These are phyloP conservation scores for Colletotrichum aenigma DNA, from an alignment of 2,329 filamentous ascomycete genomes.

Conservation along the genomic window DNA sequence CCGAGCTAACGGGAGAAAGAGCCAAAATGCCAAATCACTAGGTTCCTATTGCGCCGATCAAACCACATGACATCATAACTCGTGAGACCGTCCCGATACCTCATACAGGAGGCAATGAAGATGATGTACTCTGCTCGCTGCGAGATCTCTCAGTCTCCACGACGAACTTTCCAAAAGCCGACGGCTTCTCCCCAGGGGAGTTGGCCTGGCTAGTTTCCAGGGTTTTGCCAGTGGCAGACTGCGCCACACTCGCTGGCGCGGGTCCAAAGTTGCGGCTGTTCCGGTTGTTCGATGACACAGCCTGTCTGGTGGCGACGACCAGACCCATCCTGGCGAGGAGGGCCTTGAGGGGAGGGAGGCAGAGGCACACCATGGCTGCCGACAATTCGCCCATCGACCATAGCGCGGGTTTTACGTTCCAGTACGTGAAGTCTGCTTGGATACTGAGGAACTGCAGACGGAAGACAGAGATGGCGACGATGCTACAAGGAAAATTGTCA, in stretches of 20 bases:
- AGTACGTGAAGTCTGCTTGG: constrained; percentile 21
- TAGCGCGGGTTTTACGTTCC: constrained; percentile 25
- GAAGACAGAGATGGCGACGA: constrained; percentile 26
- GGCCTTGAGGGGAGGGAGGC: constrained; percentile 23
- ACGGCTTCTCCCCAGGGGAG: neutral
- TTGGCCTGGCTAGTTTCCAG: neutral
- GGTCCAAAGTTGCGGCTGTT: neutral
- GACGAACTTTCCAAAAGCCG: neutral
- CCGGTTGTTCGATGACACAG: neutral
- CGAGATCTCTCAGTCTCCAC: neutral
- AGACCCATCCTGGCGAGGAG: neutral
- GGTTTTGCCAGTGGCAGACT: neutral
- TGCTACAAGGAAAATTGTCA: neutral
- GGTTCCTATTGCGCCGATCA: neutral
- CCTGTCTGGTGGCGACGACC: neutral
- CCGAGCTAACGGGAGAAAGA: neutral
- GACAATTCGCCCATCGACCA: constrained; percentile 27
- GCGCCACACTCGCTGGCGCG: neutral
- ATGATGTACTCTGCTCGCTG: neutral
- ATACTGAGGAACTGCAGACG: constrained; percentile 23
- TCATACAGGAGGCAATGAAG: neutral
- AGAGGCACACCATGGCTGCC: constrained; percentile 24
- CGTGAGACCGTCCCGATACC: neutral
- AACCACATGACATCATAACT: neutral
- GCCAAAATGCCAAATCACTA: neutral